Evolutionary conservation across 768 basidiomycete genomes (phyloP).

Genomic region (Termitomyces sp.): DNA sequence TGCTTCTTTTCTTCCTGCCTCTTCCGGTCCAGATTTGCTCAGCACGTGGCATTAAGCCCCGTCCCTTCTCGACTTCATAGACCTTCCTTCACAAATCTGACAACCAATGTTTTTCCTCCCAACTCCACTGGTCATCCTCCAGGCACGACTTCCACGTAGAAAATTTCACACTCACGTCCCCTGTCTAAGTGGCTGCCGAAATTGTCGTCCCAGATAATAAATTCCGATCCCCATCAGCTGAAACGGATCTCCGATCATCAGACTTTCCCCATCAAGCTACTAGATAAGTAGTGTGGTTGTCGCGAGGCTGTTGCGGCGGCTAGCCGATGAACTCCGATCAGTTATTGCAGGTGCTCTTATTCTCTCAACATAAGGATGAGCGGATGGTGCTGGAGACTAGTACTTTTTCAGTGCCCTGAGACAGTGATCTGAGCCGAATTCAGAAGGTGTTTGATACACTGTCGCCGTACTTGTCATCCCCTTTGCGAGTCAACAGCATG

Average conservation of each 20-base stretch:
- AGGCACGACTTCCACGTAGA: constrained; percentile 11
- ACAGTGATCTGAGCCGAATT: constrained; percentile 5
- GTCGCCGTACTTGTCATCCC: not conserved
- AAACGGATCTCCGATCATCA: constrained; percentile 13
- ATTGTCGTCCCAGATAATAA: constrained; percentile 6
- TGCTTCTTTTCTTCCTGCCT: constrained; percentile 7
- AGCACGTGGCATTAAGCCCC: constrained; percentile 8
- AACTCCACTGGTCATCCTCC: not conserved
- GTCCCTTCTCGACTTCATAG: constrained; percentile 4
- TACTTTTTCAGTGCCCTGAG: not conserved
- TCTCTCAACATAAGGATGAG: constrained; percentile 5
- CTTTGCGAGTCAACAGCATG: not conserved
- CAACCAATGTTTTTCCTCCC: constrained; percentile 1
- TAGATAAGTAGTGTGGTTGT: constrained; percentile 1
- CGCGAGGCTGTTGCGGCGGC: constrained; percentile 10
- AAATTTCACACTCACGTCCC: constrained; percentile 6
- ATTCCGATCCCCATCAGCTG: constrained; percentile 10
- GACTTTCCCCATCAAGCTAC: constrained; percentile 5
- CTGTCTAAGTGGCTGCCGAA: constrained; percentile 10
- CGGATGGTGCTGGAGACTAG: not conserved
- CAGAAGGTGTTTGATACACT: not conserved
- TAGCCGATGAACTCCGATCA: constrained; percentile 14
- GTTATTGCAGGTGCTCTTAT: constrained; percentile 5
- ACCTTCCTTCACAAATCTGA: not conserved
- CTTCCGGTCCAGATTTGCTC: constrained; percentile 13